Evolutionary conservation across 768 basidiomycete genomes (phyloP).

Genomic region (Stropharia rugosoannulata): DNA sequence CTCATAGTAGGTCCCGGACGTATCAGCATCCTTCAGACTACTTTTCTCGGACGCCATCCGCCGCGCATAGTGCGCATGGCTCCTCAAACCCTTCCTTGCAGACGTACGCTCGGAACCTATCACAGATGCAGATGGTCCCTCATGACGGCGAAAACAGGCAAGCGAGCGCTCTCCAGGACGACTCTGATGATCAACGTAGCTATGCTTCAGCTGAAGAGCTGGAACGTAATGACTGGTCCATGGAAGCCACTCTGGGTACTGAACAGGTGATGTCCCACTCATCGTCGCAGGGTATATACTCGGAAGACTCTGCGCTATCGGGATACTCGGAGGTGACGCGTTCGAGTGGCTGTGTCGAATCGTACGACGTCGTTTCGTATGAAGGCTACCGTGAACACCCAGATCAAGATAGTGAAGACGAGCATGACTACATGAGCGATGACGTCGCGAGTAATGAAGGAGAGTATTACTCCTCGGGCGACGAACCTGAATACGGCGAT

Average conservation of each 20-base stretch:
- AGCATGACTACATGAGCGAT: conserved; percentile 20
- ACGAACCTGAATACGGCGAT: conserved; percentile 14
- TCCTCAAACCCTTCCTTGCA: background rate
- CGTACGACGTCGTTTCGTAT: conserved; percentile 12
- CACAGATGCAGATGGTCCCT: conserved; percentile 16
- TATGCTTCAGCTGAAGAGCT: background rate
- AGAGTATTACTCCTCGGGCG: conserved; percentile 20
- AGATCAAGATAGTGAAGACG: conserved; percentile 13
- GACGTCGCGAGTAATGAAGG: conserved; percentile 21
- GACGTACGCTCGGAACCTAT: background rate
- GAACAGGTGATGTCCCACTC: conserved; percentile 7
- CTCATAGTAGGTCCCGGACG: background rate
- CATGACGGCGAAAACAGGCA: conserved; percentile 12
- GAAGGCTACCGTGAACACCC: conserved; percentile 1
- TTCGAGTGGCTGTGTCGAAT: conserved; percentile 15
- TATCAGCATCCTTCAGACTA: background rate
- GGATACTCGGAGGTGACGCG: conserved; percentile 4
- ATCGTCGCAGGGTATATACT: conserved; percentile 5
- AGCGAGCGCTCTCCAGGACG: background rate
- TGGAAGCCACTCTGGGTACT: conserved; percentile 6
- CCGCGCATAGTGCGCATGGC: background rate
- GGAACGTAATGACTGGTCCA: conserved; percentile 9
- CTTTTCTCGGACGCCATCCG: background rate
- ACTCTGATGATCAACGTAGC: conserved; percentile 4
- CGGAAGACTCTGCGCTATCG: background rate